These are phyloP conservation scores for Rutidosis leptorrhynchoides DNA, from an alignment of 129 eudicot genomes.

Conservation along the genomic window DNA sequence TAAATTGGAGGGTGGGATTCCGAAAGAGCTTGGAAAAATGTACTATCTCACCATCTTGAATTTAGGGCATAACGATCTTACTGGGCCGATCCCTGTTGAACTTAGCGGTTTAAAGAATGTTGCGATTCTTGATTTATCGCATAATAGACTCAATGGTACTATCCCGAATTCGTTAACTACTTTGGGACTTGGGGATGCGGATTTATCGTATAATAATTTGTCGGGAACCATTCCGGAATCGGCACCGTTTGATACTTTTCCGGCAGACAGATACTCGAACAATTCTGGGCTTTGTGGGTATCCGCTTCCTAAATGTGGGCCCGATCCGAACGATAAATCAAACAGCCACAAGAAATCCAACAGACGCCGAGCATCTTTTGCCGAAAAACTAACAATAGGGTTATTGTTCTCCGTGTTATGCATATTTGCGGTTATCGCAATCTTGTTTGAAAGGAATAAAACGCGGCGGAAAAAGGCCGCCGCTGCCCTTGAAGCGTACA, in stretches of 20 bases:
- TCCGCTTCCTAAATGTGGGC: slow-evolving; percentile 55
- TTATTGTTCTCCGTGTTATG: slow-evolving; percentile 77
- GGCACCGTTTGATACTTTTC: slow-evolving; percentile 84
- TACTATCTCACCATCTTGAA: slow-evolving; percentile 62
- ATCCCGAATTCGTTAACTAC: slow-evolving; percentile 67
- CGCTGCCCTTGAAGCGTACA: slow-evolving; percentile 60
- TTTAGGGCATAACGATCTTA: slow-evolving; percentile 76
- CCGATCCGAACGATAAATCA: slow-evolving; percentile 15
- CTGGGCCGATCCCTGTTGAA: slow-evolving; percentile 81
- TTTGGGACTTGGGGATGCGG: slow-evolving; percentile 77
- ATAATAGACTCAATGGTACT: slow-evolving; percentile 64
- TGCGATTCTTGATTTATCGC: slow-evolving; percentile 81
- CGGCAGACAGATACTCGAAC: slow-evolving; percentile 55
- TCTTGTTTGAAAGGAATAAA: slow-evolving; percentile 59
- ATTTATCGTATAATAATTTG: slow-evolving; percentile 69
- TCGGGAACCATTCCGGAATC: slow-evolving; percentile 71
- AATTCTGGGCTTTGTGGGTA: slow-evolving; percentile 84
- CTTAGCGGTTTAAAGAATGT: slow-evolving; percentile 61
- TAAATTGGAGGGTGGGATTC: slow-evolving; percentile 72
- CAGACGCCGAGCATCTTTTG: slow-evolving; percentile 73
- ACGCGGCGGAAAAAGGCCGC: slow-evolving; percentile 71
- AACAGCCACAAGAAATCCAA: slow-evolving; percentile 46
- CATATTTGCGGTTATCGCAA: slow-evolving; percentile 66
- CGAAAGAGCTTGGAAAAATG: slow-evolving; percentile 89
- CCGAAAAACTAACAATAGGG: slow-evolving; percentile 89